Conservation (phyloP, 345 rosid genomes). For the Bretschneidera sinensis region DNA sequence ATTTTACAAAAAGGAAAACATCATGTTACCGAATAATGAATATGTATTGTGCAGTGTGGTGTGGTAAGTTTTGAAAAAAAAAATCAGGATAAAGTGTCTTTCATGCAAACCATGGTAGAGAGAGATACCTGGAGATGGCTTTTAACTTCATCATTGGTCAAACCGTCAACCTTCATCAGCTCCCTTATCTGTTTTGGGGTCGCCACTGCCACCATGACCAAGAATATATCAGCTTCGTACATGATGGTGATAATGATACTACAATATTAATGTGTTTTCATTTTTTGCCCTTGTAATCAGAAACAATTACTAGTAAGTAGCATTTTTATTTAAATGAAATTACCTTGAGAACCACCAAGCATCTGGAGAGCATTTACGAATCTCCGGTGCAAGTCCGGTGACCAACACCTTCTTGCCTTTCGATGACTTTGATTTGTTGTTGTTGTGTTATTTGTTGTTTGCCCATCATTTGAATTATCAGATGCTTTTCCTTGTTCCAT, state of each 20-base stretch:
- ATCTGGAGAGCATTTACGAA: slow-evolving; percentile 94
- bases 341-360: slow-evolving; percentile 99
- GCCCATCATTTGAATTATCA: slow-evolving; percentile 34
- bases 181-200: slow-evolving; percentile 99
- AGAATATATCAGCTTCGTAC: not conserved
- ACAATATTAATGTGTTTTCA: not conserved
- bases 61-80: slow-evolving; percentile 15
- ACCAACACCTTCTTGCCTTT: slow-evolving; percentile 98
- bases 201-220: slow-evolving; percentile 49
- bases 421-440: slow-evolving; percentile 54
- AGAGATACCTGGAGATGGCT: slow-evolving; percentile 94
- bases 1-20: not conserved
- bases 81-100: slow-evolving; percentile 3
- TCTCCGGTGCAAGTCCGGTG: slow-evolving; percentile 95
- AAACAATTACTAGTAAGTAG: no score
- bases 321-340: no score
- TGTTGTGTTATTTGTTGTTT: slow-evolving; percentile 20
- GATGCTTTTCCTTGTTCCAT: slow-evolving; percentile 34
- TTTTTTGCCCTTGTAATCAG: no score
- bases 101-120: not conserved
- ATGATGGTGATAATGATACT: slow-evolving; percentile 12
- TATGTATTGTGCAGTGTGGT: slow-evolving; percentile 11
- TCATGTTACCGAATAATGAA: not conserved
- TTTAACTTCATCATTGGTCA: slow-evolving; percentile 99
- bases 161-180: slow-evolving; percentile 98